phyloP scores from a whole-genome alignment of 768 basidiomycete species.

The Neoboletus brunneissimus region DNA sequence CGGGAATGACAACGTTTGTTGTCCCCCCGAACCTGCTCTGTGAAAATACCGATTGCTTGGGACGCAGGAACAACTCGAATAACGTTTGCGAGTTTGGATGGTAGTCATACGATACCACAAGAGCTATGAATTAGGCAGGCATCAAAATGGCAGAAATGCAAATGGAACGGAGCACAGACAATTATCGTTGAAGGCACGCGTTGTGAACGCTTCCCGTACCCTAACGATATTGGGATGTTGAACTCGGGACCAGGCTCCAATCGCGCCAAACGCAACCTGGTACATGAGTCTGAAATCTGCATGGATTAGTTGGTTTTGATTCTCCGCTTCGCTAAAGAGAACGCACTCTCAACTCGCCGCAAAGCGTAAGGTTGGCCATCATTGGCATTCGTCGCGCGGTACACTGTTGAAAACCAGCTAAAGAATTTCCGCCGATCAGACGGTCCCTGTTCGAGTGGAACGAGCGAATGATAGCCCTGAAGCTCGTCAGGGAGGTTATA shows the following conservation, averaged over 20 bases:
- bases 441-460: constrained; percentile 63
- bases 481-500: constrained; percentile 78
- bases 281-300: constrained; percentile 81
- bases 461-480: constrained; percentile 86
- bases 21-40: constrained; percentile 37
- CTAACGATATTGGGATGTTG: constrained; percentile 83
- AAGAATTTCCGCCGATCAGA: constrained; percentile 69
- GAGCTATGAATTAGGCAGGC: constrained; percentile 46
- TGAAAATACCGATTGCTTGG: constrained; percentile 41
- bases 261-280: constrained; percentile 74
- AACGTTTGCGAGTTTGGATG: constrained; percentile 83
- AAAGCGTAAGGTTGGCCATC: constrained; percentile 80
- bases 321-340: not conserved
- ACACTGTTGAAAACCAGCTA: constrained; percentile 81
- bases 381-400: constrained; percentile 70
- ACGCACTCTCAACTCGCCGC: constrained; percentile 81
- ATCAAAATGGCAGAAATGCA: constrained; percentile 9
- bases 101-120: constrained; percentile 90
- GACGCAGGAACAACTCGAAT: constrained; percentile 71
- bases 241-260: constrained; percentile 84
- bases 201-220: constrained; percentile 92
- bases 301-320: constrained; percentile 2
- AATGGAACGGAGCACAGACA: constrained; percentile 49
- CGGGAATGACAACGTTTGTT: constrained; percentile 46
- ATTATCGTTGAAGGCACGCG: constrained; percentile 85